phyloP scores from a whole-genome alignment of 2,329 filamentous ascomycete species.

The Colletotrichum destructivum region DNA sequence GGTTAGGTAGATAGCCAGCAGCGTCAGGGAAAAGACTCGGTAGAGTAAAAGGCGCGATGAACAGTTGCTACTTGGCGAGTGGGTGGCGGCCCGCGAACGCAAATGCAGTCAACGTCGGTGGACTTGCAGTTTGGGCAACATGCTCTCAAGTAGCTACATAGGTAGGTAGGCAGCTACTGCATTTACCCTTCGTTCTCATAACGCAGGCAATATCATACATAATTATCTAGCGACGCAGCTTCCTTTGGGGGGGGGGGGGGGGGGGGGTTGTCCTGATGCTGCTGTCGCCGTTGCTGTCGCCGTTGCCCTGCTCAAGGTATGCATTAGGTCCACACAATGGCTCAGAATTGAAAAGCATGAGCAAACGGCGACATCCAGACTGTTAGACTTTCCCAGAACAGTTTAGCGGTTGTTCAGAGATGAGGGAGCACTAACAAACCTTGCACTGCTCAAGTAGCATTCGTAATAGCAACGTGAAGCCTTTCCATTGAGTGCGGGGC shows the following conservation, averaged over 20 bases:
- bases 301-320: no score
- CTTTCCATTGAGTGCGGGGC: background rate
- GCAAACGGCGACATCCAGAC: conserved; percentile 5
- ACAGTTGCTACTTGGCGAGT: background rate
- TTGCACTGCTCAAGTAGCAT: no score
- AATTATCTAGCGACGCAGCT: no score
- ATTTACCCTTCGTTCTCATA: no score
- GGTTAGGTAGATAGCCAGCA: background rate
- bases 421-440: background rate
- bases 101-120: background rate
- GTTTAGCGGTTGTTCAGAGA: background rate
- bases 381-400: conserved; percentile 26
- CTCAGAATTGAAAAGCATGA: background rate
- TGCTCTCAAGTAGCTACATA: background rate
- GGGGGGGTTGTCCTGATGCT: no score
- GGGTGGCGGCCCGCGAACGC: background rate
- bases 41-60: background rate
- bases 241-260: no score
- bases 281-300: no score
- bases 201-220: no score
- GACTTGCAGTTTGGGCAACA: no score
- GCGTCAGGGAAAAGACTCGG: background rate
- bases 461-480: background rate
- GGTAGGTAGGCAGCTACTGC: background rate
- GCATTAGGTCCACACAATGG: no score